These are phyloP conservation scores for Sporothrix brunneoviolacea DNA, from an alignment of 2,329 filamentous ascomycete genomes.

Conservation along the genomic window DNA sequence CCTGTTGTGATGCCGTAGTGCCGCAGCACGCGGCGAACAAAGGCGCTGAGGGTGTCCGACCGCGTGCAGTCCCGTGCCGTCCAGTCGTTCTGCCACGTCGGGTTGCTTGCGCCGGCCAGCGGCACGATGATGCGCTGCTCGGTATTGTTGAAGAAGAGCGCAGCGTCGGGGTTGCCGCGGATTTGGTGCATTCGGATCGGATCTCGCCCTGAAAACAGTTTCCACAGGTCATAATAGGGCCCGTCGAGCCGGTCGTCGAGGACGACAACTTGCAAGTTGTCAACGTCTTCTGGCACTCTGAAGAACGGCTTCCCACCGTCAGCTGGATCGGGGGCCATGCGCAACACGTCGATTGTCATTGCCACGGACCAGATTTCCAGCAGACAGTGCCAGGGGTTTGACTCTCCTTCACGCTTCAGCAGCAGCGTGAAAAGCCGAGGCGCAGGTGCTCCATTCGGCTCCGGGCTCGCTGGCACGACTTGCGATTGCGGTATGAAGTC, in stretches of 20 bases:
- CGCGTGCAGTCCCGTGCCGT: constrained; percentile 25
- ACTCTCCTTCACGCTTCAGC: constrained; percentile 17
- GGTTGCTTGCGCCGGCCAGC: constrained; percentile 34
- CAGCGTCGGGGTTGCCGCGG: not conserved
- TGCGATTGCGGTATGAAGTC: not conserved
- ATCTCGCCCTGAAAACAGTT: constrained; percentile 26
- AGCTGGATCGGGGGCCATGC: constrained; percentile 10
- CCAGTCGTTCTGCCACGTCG: constrained; percentile 37
- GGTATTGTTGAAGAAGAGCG: constrained; percentile 8
- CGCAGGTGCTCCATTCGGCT: not conserved
- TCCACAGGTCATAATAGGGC: constrained; percentile 33
- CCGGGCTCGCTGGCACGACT: not conserved
- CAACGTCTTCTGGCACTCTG: constrained; percentile 8
- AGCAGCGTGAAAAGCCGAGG: constrained; percentile 10
- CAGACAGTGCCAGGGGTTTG: constrained; percentile 18
- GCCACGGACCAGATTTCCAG: constrained; percentile 19
- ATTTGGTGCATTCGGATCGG: constrained; percentile 25
- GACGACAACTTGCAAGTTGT: constrained; percentile 25
- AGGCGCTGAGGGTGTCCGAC: constrained; percentile 26
- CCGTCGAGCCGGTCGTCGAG: constrained; percentile 29
- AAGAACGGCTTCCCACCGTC: constrained; percentile 1
- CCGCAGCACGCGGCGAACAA: constrained; percentile 27
- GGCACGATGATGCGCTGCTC: constrained; percentile 31
- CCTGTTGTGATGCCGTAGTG: constrained; percentile 21
- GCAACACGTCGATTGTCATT: constrained; percentile 18